Evolutionary conservation across 176 grass and related monocot species (phyloP).

Genomic region (Phyllostachys edulis): DNA sequence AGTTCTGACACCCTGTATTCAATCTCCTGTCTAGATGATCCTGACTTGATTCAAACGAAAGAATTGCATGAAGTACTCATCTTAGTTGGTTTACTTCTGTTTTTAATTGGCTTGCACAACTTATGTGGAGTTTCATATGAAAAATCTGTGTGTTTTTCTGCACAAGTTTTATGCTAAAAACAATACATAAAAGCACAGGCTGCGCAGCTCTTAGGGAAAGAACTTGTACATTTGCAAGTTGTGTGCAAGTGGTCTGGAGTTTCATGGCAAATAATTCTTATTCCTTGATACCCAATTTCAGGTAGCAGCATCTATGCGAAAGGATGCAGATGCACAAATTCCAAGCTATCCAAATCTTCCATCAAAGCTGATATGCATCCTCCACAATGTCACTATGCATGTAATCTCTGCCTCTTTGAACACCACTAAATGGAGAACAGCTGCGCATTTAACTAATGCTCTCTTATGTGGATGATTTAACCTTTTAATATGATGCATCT

Average conservation of each 20-base stretch:
- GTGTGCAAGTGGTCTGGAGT: constrained; percentile 20
- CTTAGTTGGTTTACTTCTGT: constrained; percentile 15
- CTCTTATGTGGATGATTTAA: background rate
- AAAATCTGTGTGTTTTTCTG: background rate
- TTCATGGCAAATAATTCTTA: constrained; percentile 11
- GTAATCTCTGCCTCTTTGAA: constrained; percentile 45
- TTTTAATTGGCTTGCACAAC: background rate
- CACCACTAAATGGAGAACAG: background rate
- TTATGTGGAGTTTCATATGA: background rate
- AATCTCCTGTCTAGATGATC: background rate
- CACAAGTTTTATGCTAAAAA: background rate
- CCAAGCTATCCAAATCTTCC: constrained; percentile 80
- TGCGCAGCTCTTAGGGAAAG: background rate
- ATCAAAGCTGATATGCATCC: constrained; percentile 72
- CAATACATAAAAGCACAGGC: background rate
- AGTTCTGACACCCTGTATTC: background rate
- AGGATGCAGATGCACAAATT: constrained; percentile 63
- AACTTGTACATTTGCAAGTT: constrained; percentile 19
- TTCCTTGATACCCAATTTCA: constrained; percentile 48
- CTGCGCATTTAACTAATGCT: background rate
- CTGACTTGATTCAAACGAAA: background rate
- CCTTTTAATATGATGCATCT: constrained; percentile 1
- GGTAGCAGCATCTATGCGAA: constrained; percentile 80
- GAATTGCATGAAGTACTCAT: background rate
- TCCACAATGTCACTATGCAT: constrained; percentile 60